phyloP scores from a whole-genome alignment of 371 early-diverging fungal genomes.

The Mortierella sp. region DNA sequence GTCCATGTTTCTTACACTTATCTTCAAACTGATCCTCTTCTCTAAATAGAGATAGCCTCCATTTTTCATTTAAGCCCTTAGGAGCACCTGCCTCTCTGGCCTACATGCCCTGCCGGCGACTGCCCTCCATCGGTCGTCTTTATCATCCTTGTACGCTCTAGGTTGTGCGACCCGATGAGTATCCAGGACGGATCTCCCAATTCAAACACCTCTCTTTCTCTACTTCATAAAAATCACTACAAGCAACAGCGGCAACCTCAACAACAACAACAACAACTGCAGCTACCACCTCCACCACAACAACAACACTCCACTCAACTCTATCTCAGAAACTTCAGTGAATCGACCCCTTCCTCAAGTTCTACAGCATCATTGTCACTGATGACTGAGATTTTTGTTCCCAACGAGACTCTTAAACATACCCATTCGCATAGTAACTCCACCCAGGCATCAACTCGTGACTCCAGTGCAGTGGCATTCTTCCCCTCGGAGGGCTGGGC shows the following conservation, averaged over 20 bases:
- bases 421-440: not conserved
- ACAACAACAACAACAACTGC: not conserved
- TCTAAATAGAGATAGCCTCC: not conserved
- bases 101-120: not conserved
- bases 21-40: not conserved
- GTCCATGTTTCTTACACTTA: not conserved
- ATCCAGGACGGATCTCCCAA: not conserved
- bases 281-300: too few relatives aligned
- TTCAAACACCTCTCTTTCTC: not conserved
- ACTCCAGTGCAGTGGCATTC: not conserved
- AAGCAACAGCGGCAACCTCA: not conserved
- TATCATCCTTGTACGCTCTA: not conserved
- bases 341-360: not conserved
- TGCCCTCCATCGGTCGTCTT: not conserved
- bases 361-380: constrained; percentile 1
- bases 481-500: not conserved
- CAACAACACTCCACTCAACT: not conserved
- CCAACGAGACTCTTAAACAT: not conserved
- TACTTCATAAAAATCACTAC: not conserved
- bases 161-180: not conserved
- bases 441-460: not conserved
- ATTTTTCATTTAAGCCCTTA: too few relatives aligned
- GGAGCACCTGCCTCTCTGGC: not conserved
- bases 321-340: constrained; percentile 6
- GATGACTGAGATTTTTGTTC: constrained; percentile 4